phyloP scores from a whole-genome alignment of 2,329 filamentous ascomycete species.

The Niveomyces coronatus region DNA sequence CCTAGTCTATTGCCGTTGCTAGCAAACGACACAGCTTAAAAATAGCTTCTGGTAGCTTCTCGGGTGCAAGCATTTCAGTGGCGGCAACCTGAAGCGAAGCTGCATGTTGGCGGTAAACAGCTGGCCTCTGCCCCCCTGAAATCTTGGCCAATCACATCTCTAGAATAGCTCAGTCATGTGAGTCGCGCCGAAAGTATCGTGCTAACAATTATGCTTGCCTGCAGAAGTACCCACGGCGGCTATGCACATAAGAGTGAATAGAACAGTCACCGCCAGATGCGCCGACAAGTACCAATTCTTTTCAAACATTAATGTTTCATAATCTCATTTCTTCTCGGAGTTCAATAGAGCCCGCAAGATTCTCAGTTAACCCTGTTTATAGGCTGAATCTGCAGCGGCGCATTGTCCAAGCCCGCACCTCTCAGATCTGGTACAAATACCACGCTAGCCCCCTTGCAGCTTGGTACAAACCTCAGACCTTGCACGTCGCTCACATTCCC shows the following conservation, averaged over 20 bases:
- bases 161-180: too few species aligned
- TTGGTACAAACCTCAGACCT: constrained; percentile 5
- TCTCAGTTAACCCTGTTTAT: neutral
- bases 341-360: neutral
- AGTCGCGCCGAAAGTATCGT: neutral
- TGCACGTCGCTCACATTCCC: constrained; percentile 6
- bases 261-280: too few species aligned
- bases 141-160: too few species aligned
- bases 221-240: neutral
- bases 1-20: too few species aligned
- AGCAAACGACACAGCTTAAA: neutral
- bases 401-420: neutral
- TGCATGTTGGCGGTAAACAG: too few species aligned
- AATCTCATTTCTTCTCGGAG: neutral
- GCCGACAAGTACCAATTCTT: too few species aligned
- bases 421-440: neutral
- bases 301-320: too few species aligned
- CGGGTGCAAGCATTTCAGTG: neutral
- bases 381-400: neutral
- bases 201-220: neutral
- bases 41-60: neutral
- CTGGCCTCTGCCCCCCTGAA: too few species aligned
- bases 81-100: too few species aligned
- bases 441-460: constrained; percentile 6
- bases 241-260: too few species aligned